Percentiles rank a stretch among this genome's conserved stretches.
Evolutionary conservation across 257 asterid genomes (phyloP).

Genomic region (Petrea volubilis): DNA sequence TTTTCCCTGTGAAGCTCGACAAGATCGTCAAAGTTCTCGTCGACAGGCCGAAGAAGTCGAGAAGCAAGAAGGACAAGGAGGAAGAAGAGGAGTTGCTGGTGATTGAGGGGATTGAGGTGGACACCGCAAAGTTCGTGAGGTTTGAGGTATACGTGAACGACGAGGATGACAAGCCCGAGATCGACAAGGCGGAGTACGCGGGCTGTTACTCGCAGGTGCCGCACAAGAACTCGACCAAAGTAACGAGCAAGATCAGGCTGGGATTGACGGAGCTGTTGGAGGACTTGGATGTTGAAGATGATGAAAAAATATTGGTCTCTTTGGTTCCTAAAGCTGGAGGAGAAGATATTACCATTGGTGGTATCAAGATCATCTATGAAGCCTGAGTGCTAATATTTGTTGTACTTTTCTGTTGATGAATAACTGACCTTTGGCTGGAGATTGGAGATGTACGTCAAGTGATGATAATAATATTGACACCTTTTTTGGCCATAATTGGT

Average conservation of each 20-base stretch:
- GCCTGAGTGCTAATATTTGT: not conserved
- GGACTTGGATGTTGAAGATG: conserved; percentile 48
- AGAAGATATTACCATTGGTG: conserved; percentile 37
- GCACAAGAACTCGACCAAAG: conserved; percentile 28
- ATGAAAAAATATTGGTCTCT: conserved; percentile 45
- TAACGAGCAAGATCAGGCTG: conserved; percentile 29
- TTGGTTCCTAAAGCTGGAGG: conserved; percentile 43
- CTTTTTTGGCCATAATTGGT: too few species aligned
- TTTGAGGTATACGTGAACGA: conserved; percentile 54
- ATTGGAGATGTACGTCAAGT: too few species aligned
- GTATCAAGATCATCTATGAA: conserved; percentile 40
- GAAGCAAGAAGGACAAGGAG: conserved; percentile 34
- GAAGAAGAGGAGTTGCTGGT: conserved; percentile 42
- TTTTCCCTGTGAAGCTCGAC: conserved; percentile 40
- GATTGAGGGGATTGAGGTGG: conserved; percentile 44
- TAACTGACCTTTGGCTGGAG: too few species aligned
- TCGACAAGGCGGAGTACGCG: conserved; percentile 49
- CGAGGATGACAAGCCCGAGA: conserved; percentile 34
- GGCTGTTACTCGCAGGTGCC: conserved; percentile 46
- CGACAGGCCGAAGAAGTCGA: conserved; percentile 32
- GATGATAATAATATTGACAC: too few species aligned
- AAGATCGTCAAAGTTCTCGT: conserved; percentile 42
- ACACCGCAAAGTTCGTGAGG: conserved; percentile 27
- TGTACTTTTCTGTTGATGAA: not conserved
- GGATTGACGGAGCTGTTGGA: conserved; percentile 43